Conservation (phyloP, 2,329 filamentous ascomycete genomes). For the Tolypocladium capitatum region DNA sequence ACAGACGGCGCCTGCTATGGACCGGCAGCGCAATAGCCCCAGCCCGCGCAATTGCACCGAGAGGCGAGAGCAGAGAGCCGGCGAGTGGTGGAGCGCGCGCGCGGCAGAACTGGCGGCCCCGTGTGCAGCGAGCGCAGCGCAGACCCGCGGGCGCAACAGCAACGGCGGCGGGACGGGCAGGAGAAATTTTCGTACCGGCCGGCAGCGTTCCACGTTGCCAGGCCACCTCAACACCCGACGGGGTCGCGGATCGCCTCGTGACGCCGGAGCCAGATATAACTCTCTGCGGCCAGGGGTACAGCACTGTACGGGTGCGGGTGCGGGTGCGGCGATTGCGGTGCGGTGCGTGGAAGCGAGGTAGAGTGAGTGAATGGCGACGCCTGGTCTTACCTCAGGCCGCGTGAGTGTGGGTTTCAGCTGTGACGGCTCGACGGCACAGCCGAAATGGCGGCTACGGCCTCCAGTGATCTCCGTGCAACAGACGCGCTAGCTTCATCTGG, state of each 20-base stretch:
- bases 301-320: background rate
- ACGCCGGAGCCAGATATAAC: constrained; percentile 4
- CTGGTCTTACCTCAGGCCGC: constrained; percentile 19
- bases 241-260: constrained; percentile 4
- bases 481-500: background rate
- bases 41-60: background rate
- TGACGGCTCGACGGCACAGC: background rate
- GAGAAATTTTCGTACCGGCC: constrained; percentile 20
- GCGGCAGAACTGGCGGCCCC: background rate
- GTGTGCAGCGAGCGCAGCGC: background rate
- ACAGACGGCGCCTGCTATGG: background rate
- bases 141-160: background rate
- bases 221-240: constrained; percentile 5
- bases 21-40: background rate
- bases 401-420: background rate
- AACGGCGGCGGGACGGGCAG: constrained; percentile 3
- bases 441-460: constrained; percentile 1
- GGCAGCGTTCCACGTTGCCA: constrained; percentile 3
- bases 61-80: background rate
- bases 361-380: constrained; percentile 10
- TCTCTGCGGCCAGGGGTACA: constrained; percentile 4
- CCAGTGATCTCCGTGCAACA: background rate
- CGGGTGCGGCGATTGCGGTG: constrained; percentile 3
- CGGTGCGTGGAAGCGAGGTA: constrained; percentile 8
- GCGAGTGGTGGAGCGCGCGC: background rate